phyloP scores from a whole-genome alignment of 441 rosid species.

The Corymbia calophylla region DNA sequence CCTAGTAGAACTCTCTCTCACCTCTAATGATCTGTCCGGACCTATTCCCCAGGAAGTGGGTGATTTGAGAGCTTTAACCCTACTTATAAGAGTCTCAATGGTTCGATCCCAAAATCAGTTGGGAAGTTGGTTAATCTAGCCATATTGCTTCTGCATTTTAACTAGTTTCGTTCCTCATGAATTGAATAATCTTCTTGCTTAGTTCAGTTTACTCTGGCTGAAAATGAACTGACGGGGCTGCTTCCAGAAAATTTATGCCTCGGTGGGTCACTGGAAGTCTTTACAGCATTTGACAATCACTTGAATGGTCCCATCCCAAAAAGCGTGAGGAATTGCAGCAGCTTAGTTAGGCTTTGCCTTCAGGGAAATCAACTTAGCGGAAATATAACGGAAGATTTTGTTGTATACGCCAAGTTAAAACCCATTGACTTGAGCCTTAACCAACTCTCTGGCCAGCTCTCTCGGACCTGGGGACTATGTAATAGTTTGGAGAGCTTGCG shows the following conservation, averaged over 20 bases:
- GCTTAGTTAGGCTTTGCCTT: slow-evolving; percentile 24
- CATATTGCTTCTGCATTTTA: background rate
- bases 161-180: background rate
- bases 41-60: background rate
- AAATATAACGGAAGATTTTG: slow-evolving; percentile 14
- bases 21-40: background rate
- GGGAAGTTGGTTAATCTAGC: background rate
- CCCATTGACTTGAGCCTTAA: slow-evolving; percentile 25
- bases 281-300: slow-evolving; percentile 16
- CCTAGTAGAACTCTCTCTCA: background rate
- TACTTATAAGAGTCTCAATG: background rate
- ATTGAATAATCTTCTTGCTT: background rate
- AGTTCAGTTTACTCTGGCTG: background rate
- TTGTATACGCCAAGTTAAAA: slow-evolving; percentile 17
- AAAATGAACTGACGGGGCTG: background rate
- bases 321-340: slow-evolving; percentile 22
- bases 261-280: slow-evolving; percentile 14
- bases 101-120: background rate
- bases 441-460: slow-evolving; percentile 15
- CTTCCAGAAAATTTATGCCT: slow-evolving; percentile 6
- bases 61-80: background rate
- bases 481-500: slow-evolving; percentile 1
- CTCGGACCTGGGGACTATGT: slow-evolving; percentile 15
- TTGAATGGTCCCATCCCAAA: slow-evolving; percentile 26
- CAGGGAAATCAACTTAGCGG: slow-evolving; percentile 21